Conservation (phyloP, 2,329 filamentous ascomycete species). For the Thielaviopsis ethacetica region DNA sequence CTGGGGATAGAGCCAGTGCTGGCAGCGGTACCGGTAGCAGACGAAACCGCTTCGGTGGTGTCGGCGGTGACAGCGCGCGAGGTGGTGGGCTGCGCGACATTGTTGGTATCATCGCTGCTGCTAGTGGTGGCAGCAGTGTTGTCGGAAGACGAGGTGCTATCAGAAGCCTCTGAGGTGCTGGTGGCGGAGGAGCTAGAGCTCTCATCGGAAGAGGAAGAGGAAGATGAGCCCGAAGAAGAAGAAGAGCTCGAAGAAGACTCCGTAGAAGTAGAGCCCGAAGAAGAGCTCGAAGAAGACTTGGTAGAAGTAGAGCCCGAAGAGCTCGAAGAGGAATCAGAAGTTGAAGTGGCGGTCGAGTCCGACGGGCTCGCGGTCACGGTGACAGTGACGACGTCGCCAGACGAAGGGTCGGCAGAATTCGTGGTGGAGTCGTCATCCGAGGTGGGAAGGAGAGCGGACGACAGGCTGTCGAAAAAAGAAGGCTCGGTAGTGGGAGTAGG, state of each 20-base stretch:
- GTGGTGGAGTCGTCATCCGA: background rate
- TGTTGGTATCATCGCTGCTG: background rate
- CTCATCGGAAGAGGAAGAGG: too few relatives aligned
- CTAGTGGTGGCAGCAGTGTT: background rate
- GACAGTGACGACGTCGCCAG: background rate
- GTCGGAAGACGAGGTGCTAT: background rate
- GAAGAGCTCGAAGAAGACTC: background rate
- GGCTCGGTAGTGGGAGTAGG: background rate
- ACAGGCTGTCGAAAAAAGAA: background rate
- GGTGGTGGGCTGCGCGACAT: slow-evolving; percentile 9
- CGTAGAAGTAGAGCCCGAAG: background rate
- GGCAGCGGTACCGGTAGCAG: background rate
- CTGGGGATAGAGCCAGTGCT: background rate
- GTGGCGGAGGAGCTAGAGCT: background rate
- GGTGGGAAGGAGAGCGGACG: background rate
- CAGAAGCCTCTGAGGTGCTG: background rate
- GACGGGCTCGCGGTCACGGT: background rate
- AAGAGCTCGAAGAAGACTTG: background rate
- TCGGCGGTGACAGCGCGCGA: slow-evolving; percentile 17
- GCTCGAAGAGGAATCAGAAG: background rate
- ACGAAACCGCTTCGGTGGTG: slow-evolving; percentile 14
- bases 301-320: background rate
- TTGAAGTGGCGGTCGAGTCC: background rate
- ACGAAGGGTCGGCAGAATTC: background rate
- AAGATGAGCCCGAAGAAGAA: background rate